A percentile compares a stretch with the other conserved stretches of the same genome.
Conservation (phyloP, 1,139 yeast genomes). For the Candida albicans region DNA sequence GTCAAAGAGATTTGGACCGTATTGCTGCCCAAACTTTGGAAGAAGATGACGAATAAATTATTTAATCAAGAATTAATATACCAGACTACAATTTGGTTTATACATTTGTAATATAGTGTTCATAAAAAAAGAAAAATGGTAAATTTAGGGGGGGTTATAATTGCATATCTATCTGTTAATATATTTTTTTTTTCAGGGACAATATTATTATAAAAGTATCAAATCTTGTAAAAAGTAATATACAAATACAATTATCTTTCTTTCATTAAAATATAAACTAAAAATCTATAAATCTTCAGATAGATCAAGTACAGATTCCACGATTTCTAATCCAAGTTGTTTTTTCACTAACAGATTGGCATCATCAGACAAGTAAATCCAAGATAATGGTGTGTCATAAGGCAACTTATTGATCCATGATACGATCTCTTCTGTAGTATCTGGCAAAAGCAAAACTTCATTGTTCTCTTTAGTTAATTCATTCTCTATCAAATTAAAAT, state of each 20-base stretch:
- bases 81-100: no score
- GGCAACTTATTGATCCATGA: conserved; percentile 61
- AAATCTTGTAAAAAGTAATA: not conserved
- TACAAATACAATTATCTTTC: conserved; percentile 1
- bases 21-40: conserved; percentile 99
- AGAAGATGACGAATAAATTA: conserved; percentile 75
- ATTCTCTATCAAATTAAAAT: conserved; percentile 35
- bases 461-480: conserved; percentile 18
- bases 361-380: conserved; percentile 59
- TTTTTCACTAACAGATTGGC: conserved; percentile 33
- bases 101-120: conserved; percentile 7
- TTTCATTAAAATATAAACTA: not conserved
- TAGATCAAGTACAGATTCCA: conserved; percentile 13
- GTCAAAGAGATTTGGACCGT: conserved; percentile 99
- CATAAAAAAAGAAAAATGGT: conserved; percentile 2
- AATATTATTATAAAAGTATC: not conserved
- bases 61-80: conserved; percentile 11
- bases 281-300: conserved; percentile 5
- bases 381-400: conserved; percentile 55
- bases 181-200: conserved; percentile 1
- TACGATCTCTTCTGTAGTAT: conserved; percentile 42
- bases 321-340: conserved; percentile 20
- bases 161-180: conserved; percentile 3
- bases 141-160: not conserved
- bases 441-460: conserved; percentile 42